Conservation (phyloP, 2,329 filamentous ascomycete species). For the Aspergillus texensis region DNA sequence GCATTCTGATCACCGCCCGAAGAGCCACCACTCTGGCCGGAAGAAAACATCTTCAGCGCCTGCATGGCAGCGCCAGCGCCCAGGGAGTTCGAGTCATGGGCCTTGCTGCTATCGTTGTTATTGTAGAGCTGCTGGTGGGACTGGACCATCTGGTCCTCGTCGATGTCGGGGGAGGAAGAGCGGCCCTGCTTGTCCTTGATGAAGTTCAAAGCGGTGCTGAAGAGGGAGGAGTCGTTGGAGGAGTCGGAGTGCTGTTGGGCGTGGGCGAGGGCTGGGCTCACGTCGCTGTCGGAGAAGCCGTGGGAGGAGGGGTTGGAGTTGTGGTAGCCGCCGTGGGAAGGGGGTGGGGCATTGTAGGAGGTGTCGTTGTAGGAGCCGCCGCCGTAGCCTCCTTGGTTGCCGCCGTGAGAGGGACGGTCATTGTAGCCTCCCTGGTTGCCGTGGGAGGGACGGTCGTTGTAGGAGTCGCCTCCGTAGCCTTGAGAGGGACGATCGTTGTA, state of each 20-base stretch:
- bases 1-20: constrained; percentile 66
- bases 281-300: constrained; percentile 40
- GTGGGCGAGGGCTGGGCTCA: constrained; percentile 57
- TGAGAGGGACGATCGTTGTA: background rate
- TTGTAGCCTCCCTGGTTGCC: background rate
- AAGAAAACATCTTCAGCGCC: constrained; percentile 77
- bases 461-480: background rate
- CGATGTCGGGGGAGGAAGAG: constrained; percentile 54
- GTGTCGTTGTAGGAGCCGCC: constrained; percentile 3
- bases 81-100: constrained; percentile 49
- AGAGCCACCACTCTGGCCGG: constrained; percentile 45
- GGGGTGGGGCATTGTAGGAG: background rate
- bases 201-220: constrained; percentile 59
- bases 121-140: constrained; percentile 77
- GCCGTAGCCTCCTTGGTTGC: background rate
- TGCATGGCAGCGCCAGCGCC: constrained; percentile 51
- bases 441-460: background rate
- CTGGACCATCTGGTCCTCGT: constrained; percentile 68
- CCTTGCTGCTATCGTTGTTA: constrained; percentile 38
- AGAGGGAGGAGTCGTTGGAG: constrained; percentile 56
- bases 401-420: background rate
- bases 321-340: background rate
- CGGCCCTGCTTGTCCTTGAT: constrained; percentile 52
- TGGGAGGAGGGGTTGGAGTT: constrained; percentile 1
- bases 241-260: constrained; percentile 56